A percentile compares a stretch with the other conserved stretches of the same genome.
These are phyloP conservation scores for Wallacemonas collosoma DNA, from an alignment of 208 protist species.

Conservation along the genomic window DNA sequence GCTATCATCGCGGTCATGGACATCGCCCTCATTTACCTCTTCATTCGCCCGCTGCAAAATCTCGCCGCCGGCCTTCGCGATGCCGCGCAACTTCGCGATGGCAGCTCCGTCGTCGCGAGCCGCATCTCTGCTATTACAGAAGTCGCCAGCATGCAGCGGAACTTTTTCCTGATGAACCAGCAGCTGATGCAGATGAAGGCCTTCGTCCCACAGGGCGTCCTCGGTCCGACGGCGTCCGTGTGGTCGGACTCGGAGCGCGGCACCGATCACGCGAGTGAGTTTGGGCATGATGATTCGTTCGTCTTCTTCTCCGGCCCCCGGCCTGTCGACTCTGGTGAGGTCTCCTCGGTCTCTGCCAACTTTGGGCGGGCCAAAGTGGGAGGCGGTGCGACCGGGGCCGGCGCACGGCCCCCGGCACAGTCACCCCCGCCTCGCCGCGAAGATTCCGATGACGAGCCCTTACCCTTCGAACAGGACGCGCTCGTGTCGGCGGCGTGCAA, in stretches of 20 bases:
- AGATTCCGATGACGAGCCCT: neutral
- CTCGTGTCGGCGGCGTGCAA: neutral
- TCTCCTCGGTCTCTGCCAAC: slow-evolving; percentile 1
- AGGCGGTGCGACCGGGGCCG: too few species aligned
- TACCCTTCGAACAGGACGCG: slow-evolving; percentile 15
- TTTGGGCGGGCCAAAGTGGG: neutral
- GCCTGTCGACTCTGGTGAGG: slow-evolving; percentile 12
- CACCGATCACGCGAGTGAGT: slow-evolving; percentile 7
- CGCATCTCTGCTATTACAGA: slow-evolving; percentile 43
- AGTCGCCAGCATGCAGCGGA: slow-evolving; percentile 45
- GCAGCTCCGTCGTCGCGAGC: slow-evolving; percentile 22
- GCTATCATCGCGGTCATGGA: slow-evolving; percentile 28
- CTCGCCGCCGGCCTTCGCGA: slow-evolving; percentile 34
- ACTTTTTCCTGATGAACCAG: slow-evolving; percentile 51
- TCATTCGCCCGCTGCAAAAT: slow-evolving; percentile 40
- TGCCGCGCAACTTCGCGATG: slow-evolving; percentile 45
- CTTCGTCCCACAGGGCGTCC: slow-evolving; percentile 48
- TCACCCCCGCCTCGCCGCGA: neutral
- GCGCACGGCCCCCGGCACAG: too few species aligned
- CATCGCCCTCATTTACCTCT: slow-evolving; percentile 41
- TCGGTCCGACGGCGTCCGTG: slow-evolving; percentile 17
- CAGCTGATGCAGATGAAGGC: slow-evolving; percentile 64
- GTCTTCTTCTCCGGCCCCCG: slow-evolving; percentile 10
- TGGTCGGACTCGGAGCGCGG: slow-evolving; percentile 9
- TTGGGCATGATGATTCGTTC: slow-evolving; percentile 14